Conservation (phyloP, 2,329 filamentous ascomycete species). For the Ophiostoma perfectum region DNA sequence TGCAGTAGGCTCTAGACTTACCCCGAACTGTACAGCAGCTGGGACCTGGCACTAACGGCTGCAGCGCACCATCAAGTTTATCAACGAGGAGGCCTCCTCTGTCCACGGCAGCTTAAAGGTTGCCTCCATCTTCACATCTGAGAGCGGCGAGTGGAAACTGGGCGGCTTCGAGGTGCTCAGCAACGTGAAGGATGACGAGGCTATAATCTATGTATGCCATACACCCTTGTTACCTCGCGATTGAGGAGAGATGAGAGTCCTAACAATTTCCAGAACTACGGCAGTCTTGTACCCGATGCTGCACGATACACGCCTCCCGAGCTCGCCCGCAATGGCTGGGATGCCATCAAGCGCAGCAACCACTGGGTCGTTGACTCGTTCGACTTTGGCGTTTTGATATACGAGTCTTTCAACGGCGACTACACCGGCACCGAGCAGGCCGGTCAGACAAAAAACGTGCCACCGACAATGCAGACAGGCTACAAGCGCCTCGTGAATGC, state of each 20-base stretch:
- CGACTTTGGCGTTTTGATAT: constrained; percentile 75
- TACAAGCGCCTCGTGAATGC: constrained; percentile 86
- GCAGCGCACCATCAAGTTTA: constrained; percentile 86
- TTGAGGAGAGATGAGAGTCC: no score
- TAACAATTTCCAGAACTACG: constrained; percentile 59
- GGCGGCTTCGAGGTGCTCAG: constrained; percentile 91
- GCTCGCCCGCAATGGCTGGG: constrained; percentile 82
- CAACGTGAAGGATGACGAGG: constrained; percentile 93
- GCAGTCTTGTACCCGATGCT: constrained; percentile 79
- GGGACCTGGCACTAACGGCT: constrained; percentile 7
- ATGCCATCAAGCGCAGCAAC: constrained; percentile 76
- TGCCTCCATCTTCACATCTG: constrained; percentile 84
- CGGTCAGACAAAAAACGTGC: constrained; percentile 78
- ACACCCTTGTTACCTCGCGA: no score
- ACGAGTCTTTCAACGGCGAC: constrained; percentile 85
- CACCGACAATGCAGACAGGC: constrained; percentile 79
- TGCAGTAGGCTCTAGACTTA: constrained; percentile 50
- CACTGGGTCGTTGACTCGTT: constrained; percentile 81
- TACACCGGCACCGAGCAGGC: constrained; percentile 73
- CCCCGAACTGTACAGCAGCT: background rate
- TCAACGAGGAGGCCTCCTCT: constrained; percentile 87
- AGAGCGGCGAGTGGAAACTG: constrained; percentile 97
- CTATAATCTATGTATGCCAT: constrained; percentile 68
- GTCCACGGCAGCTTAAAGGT: constrained; percentile 84
- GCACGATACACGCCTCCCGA: constrained; percentile 83